These are phyloP conservation scores for Boletus coccyginus DNA, from an alignment of 768 basidiomycete species.

Conservation along the genomic window DNA sequence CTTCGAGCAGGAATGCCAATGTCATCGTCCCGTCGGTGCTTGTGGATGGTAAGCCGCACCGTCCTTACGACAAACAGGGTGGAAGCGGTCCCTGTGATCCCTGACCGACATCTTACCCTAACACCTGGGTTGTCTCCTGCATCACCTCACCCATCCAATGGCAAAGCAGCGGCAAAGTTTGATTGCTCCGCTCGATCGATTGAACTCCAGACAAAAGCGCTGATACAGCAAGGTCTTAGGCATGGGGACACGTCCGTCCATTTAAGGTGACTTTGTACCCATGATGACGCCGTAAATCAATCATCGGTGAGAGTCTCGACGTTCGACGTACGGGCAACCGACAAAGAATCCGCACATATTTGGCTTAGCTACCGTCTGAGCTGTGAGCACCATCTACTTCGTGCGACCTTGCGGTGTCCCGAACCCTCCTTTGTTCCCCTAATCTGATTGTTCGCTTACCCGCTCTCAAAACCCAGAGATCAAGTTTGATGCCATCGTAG, in stretches of 20 bases:
- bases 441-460: constrained; percentile 5
- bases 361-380: constrained; percentile 6
- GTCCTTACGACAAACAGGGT: not conserved
- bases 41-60: not conserved
- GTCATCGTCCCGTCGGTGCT: not conserved
- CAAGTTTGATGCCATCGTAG: not conserved
- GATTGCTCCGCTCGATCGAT: not conserved
- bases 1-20: not conserved
- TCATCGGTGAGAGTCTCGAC: constrained; percentile 2
- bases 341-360: constrained; percentile 13
- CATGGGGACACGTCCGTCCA: constrained; percentile 13
- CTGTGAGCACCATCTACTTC: not conserved
- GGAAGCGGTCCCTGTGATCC: not conserved
- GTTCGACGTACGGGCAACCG: constrained; percentile 1
- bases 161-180: not conserved
- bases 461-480: constrained; percentile 5
- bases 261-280: constrained; percentile 9
- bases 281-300: constrained; percentile 10
- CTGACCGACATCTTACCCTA: constrained; percentile 9
- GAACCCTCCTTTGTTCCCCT: not conserved
- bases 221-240: not conserved
- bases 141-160: constrained; percentile 3
- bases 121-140: constrained; percentile 12
- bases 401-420: constrained; percentile 7
- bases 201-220: not conserved